Evolutionary conservation across 1,284 basidiomycete species (phyloP), one percentile per base, ranked within the genome.

Genomic region (Tremellales sp.): DNA sequence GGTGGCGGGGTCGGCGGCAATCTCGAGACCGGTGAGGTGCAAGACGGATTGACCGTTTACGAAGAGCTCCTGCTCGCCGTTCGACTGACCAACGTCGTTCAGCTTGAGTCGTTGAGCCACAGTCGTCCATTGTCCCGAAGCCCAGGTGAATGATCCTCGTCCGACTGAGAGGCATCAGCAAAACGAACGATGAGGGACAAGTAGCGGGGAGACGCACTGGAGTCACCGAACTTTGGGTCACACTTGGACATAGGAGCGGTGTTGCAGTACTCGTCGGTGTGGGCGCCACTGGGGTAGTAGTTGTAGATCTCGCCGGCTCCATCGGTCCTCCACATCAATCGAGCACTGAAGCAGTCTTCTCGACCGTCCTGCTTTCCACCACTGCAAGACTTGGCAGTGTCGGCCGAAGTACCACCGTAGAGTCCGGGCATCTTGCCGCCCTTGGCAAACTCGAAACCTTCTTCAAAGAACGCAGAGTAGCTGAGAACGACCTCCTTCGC

Each of bases 121-220:
- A 2, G 77, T 77, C 2, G 76, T 75, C 85, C 86, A 88, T 61
- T 82, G 80, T 8, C 81, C 84, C 3, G 69, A 63, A 6, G 77
- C 71, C 73, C 82, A 90, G 2, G 58, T 66, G 78, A 87, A 91
- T 0, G 84, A 77, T 0, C 87, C 87, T 11, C 89, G 80, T 5
- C 83, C 85, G 52, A 91, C 75, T 2, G 84, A 84, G 10, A 31
- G 13, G 39, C n/a, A 44, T 24, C 6, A 35, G 21, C 39, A 40
- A 27, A 37, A 10, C 27, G 24, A 21, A 39, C n/a, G 22, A 23
- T 39, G 22, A 45, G 25, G 21, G n/a, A n/a, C n/a, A n/a, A n/a
- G n/a, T n/a, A 44, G 21, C 26, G 21, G 29, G 39, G 12, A 42
- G 17, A 61, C 61, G 53, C 41, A 63, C 61, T 64, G 6, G 72